phyloP scores from a whole-genome alignment of 2,329 filamentous ascomycete species.

The Aspergillus proliferans region DNA sequence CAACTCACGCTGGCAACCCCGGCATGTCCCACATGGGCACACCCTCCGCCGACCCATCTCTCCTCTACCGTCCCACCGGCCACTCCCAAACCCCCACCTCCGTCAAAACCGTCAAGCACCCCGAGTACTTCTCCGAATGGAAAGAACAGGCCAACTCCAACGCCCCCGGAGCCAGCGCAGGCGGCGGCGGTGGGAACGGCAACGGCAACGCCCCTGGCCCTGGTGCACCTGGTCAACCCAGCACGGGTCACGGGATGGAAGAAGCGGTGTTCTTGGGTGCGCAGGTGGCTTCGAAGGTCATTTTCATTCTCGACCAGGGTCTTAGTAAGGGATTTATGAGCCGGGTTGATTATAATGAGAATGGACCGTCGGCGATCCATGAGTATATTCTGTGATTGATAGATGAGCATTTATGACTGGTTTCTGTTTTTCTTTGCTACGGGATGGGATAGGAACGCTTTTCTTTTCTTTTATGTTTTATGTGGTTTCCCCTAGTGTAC shows the following conservation, averaged over 20 bases:
- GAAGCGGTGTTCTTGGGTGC: constrained; percentile 82
- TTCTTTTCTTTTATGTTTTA: constrained; percentile 5
- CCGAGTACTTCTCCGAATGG: constrained; percentile 87
- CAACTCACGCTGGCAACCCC: constrained; percentile 53
- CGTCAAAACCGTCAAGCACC: constrained; percentile 70
- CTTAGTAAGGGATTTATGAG: constrained; percentile 64
- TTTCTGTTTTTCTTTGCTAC: constrained; percentile 1
- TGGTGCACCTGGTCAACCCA: constrained; percentile 16
- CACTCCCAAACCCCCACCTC: constrained; percentile 73
- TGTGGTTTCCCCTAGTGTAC: constrained; percentile 18
- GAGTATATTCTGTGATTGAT: constrained; percentile 41
- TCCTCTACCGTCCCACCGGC: constrained; percentile 52
- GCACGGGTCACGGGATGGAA: constrained; percentile 52
- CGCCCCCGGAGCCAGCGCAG: constrained; percentile 23
- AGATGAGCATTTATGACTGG: not conserved
- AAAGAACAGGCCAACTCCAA: constrained; percentile 57
- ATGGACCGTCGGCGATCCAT: constrained; percentile 59
- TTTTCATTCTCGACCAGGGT: constrained; percentile 64
- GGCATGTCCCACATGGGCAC: constrained; percentile 32
- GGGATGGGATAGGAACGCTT: not conserved
- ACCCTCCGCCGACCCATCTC: constrained; percentile 28
- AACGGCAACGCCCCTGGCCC: constrained; percentile 27
- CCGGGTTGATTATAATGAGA: constrained; percentile 61
- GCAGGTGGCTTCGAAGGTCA: constrained; percentile 73
- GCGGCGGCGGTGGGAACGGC: constrained; percentile 9